Conservation (phyloP, 352 stramenopile species). For the Globisporangium solare region DNA sequence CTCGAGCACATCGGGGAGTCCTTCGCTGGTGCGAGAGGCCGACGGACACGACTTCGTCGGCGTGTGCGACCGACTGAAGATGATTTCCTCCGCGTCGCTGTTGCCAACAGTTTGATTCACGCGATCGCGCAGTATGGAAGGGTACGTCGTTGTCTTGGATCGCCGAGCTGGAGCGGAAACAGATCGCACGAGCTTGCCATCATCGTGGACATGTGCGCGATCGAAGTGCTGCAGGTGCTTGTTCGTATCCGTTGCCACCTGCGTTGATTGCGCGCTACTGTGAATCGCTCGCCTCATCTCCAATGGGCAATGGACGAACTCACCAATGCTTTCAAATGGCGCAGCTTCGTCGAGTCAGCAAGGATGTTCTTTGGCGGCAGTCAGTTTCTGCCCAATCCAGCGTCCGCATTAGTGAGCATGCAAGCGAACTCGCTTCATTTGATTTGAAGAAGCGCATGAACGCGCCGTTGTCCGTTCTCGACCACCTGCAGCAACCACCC, state of each 20-base stretch:
- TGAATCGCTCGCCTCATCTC: too few relatives aligned
- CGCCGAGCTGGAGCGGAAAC: slow-evolving; percentile 68
- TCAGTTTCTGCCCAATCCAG: slow-evolving; percentile 5
- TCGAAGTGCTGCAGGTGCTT: slow-evolving; percentile 22
- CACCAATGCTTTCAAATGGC: slow-evolving; percentile 69
- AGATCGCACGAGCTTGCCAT: slow-evolving; percentile 25
- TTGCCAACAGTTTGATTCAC: slow-evolving; percentile 24
- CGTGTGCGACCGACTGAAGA: background rate
- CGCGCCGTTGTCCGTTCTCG: slow-evolving; percentile 20
- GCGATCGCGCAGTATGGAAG: slow-evolving; percentile 43
- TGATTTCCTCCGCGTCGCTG: slow-evolving; percentile 7
- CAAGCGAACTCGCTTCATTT: background rate
- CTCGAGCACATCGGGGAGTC: background rate
- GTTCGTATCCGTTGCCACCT: slow-evolving; percentile 45
- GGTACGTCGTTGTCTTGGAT: slow-evolving; percentile 47
- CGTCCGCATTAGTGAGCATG: background rate
- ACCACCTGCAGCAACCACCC: slow-evolving; percentile 28
- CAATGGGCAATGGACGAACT: background rate
- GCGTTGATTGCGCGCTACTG: background rate
- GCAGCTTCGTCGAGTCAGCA: slow-evolving; percentile 58
- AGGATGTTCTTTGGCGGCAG: slow-evolving; percentile 66
- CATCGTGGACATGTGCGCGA: background rate
- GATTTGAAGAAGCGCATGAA: too few relatives aligned
- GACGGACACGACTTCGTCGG: slow-evolving; percentile 3
- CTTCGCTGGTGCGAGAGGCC: background rate